Evolutionary conservation across 257 asterid species (phyloP), one percentile per base, ranked within the genome.

Genomic region (Rubia yunnanensis): DNA sequence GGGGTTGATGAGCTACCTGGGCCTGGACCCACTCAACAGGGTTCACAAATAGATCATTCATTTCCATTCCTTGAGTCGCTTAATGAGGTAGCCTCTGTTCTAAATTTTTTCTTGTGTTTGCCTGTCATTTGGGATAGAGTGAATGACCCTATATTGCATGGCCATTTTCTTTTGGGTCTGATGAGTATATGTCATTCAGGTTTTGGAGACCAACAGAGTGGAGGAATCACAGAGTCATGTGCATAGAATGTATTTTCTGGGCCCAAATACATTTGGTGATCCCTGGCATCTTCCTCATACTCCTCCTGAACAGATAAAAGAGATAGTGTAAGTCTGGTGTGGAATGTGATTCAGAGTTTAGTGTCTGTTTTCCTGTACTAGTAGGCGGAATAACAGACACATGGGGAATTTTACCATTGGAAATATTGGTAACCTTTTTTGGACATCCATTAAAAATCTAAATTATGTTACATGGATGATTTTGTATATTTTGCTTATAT

Each of bases 231-330:
- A 90, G 78, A 90, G 89, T 75, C 99, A 94, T 41, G 95, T 94
- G 71, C 97, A 94, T 73, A 94, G 99, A 83, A 86, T 94, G 95
- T 88, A 88, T 69, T 94, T 94, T 71, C 75, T 82, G 75, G 96
- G 99, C 76, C 88, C 95, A 64, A 94, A 91, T 76, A 85, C 96
- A 23, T 94, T 94, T 81, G 83, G 95, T 71, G 87, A 88, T 57
- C 99, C 99, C 71, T 94, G 99, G 99, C 89, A 94, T 81, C 95
- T 94, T 73, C 95, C 96, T 71, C 99, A 86, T 74, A 85, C 95
- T 60, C 99, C 99, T 54, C 95, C 99, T 7, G 95, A 88, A 35
- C 95, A 94, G 84, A 87, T 94, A 32, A 82, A 75, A 79, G 98
- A 85, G 60, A 87, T 94, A 61, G 98, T 94, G 99, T 94, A 84